Evolutionary conservation across 1,284 basidiomycete species (phyloP), one percentile per base, ranked within the genome.

Genomic region (Apiotrichum mycotoxinovorans): DNA sequence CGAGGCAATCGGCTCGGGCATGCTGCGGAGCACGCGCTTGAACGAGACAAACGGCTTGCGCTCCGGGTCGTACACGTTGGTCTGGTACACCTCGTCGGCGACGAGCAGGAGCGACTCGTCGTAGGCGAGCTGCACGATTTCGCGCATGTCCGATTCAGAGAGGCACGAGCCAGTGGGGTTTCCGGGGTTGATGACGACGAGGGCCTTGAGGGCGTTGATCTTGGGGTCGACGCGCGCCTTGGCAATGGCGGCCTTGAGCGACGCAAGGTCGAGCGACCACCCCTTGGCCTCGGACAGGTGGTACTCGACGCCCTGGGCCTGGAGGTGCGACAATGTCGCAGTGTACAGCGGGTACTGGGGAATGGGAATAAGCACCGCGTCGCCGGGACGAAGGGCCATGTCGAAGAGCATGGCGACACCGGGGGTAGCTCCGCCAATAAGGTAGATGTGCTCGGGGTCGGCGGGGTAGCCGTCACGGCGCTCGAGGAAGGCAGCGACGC

Each of bases 321-420:
- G 81, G 75, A 84, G 85, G 66, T 92, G 85, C 0, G 92, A 88
- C 43, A 97, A 84, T 0, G 91, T 86, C 20, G 93, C 93, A 34
- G 91, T 93, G 78, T 96, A 95, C 15, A 97, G 82, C 0, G 93
- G 93, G 74, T 97, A 97, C 79, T 97, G 94, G 1, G 93, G 93
- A 60, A 97, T 96, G 26, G 93, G 93, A 67, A 97, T 96, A 26
- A 61, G 56, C 11, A 49, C 53, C 18, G 43, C 62, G 52, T 64
- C 62, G 18, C 68, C 68, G 25, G 56, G 51, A 17, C 61, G 50
- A 14, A 71, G 51, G 8, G 66, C 67, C 40, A 71, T 58, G 51
- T 55, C 66, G 52, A 97, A 85, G 45, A 94, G 80, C 35, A 93
- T 85, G 30, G 87, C 86, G n/a, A 97, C 91, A 50, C 92, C 94